Evolutionary conservation across 306 rosid species (phyloP).

Genomic region (Trifolium fragiferum): DNA sequence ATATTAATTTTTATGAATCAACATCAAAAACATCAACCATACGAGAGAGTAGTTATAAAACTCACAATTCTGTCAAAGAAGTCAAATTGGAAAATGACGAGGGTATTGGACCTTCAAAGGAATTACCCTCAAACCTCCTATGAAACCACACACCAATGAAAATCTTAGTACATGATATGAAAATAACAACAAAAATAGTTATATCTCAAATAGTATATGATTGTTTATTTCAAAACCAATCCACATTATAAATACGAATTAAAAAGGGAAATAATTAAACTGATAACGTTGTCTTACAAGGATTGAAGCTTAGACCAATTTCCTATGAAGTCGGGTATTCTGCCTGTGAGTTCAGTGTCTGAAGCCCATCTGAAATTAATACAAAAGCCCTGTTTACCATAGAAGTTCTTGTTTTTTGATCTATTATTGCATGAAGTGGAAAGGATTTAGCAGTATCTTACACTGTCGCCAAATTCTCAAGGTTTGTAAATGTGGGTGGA

Average conservation of each 20-base stretch:
- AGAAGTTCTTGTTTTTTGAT: not conserved
- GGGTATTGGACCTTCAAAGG: conserved; percentile 76
- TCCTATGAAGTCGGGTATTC: conserved; percentile 80
- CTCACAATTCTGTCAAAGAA: conserved; percentile 72
- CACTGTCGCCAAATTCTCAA: conserved; percentile 55
- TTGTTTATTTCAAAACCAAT: not conserved
- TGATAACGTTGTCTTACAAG: conserved; percentile 61
- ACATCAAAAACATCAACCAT: not conserved
- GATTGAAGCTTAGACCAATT: conserved; percentile 59
- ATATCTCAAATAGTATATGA: not conserved
- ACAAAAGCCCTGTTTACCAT: not conserved
- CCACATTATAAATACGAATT: not conserved
- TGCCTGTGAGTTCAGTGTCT: conserved; percentile 63
- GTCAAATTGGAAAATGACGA: conserved; percentile 68
- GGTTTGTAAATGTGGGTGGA: conserved; percentile 71
- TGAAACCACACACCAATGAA: conserved; percentile 30
- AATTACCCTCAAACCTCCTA: conserved; percentile 90
- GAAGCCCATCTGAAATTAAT: conserved; percentile 72
- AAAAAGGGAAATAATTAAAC: not conserved
- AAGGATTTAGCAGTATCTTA: conserved; percentile 51
- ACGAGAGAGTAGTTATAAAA: conserved; percentile 29
- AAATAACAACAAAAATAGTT: not conserved
- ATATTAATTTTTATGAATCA: conserved; percentile 40
- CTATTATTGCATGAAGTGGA: not conserved
- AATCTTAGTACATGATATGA: not conserved